phyloP scores from a whole-genome alignment of 78 protist genomes.

The Dictyostelium firmibasis region DNA sequence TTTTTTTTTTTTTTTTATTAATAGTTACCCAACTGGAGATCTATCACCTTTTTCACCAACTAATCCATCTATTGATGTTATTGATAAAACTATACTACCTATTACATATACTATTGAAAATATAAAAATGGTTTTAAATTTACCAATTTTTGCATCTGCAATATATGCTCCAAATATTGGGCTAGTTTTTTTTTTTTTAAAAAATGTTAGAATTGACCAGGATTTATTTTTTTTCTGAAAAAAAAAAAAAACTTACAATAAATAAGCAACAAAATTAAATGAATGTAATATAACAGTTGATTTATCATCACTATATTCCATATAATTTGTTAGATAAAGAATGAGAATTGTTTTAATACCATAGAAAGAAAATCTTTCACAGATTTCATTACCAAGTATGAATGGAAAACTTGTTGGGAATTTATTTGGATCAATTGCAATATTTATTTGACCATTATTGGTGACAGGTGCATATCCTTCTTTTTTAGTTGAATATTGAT shows the following conservation, averaged over 20 bases:
- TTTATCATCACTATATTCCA: slow-evolving; percentile 28
- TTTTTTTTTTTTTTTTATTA: too few relatives aligned
- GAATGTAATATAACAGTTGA: slow-evolving; percentile 73
- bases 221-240: too few relatives aligned
- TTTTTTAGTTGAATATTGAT: not conserved
- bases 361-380: slow-evolving; percentile 81
- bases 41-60: not conserved
- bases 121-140: slow-evolving; percentile 67
- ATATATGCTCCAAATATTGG: slow-evolving; percentile 81
- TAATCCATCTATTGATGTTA: slow-evolving; percentile 78
- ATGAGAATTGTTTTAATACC: slow-evolving; percentile 58
- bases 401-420: slow-evolving; percentile 48
- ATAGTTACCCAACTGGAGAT: not conserved
- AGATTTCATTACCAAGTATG: slow-evolving; percentile 79
- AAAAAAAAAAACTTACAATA: slow-evolving; percentile 20
- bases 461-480: not conserved
- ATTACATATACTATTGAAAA: slow-evolving; percentile 68
- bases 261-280: slow-evolving; percentile 60
- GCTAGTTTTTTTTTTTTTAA: too few relatives aligned
- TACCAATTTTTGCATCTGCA: slow-evolving; percentile 75
- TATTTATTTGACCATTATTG: not conserved
- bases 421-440: not conserved
- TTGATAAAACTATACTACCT: slow-evolving; percentile 60
- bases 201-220: too few relatives aligned
- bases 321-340: slow-evolving; percentile 52